Conservation (phyloP, 2,329 filamentous ascomycete genomes). For the Acrocalymma vagum region DNA sequence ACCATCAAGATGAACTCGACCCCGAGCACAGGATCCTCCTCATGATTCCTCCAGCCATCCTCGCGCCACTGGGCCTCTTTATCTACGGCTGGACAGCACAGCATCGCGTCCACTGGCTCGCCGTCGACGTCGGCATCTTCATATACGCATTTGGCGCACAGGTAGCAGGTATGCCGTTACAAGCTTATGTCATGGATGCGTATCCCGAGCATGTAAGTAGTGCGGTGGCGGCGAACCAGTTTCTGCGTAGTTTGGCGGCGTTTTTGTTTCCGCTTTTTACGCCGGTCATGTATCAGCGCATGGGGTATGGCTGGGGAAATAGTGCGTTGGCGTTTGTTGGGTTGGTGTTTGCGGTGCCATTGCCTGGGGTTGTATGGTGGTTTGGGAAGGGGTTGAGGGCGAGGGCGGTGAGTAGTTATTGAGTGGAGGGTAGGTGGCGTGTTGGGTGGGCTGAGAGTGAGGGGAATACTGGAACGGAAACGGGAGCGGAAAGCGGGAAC, state of each 20-base stretch:
- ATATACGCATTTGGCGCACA: slow-evolving; percentile 51
- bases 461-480: too few species aligned
- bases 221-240: slow-evolving; percentile 27
- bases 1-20: slow-evolving; percentile 57
- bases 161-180: slow-evolving; percentile 49
- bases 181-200: slow-evolving; percentile 70
- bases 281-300: slow-evolving; percentile 38
- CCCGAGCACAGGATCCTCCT: slow-evolving; percentile 33
- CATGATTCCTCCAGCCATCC: slow-evolving; percentile 25
- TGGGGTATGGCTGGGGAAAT: slow-evolving; percentile 51
- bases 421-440: too few species aligned
- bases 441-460: too few species aligned
- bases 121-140: slow-evolving; percentile 59
- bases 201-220: slow-evolving; percentile 52
- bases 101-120: slow-evolving; percentile 29
- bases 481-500: too few species aligned
- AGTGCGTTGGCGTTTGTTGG: slow-evolving; percentile 33
- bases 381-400: slow-evolving; percentile 47
- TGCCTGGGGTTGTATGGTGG: slow-evolving; percentile 55
- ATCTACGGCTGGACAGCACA: slow-evolving; percentile 38
- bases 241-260: slow-evolving; percentile 28
- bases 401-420: too few species aligned
- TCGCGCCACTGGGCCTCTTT: slow-evolving; percentile 29
- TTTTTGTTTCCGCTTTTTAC: slow-evolving; percentile 49
- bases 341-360: slow-evolving; percentile 42